A percentile compares a stretch with the other conserved stretches of the same genome.
Conservation (phyloP, 768 basidiomycete species). For the Russula sp. region DNA sequence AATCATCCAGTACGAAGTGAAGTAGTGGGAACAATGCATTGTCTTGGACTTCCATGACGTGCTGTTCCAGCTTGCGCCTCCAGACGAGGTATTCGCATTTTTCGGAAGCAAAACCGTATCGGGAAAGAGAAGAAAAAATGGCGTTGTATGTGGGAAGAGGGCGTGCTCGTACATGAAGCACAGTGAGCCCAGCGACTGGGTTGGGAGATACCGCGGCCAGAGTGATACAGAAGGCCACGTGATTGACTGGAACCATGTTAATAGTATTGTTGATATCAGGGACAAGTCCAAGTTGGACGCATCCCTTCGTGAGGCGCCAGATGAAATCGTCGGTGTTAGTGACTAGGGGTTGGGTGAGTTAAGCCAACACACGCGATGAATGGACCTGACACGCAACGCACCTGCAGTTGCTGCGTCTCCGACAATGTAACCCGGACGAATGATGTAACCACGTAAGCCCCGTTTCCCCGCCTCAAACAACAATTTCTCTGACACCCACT, state of each 20-base stretch:
- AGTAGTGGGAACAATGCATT: constrained; percentile 96
- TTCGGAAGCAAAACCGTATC: constrained; percentile 76
- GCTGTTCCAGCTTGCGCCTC: constrained; percentile 89
- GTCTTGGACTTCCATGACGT: constrained; percentile 91
- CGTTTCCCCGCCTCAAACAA: constrained; percentile 87
- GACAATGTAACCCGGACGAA: constrained; percentile 94
- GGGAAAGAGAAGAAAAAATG: constrained; percentile 66
- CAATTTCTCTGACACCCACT: constrained; percentile 97
- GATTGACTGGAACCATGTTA: constrained; percentile 98
- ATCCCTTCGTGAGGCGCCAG: constrained; percentile 98
- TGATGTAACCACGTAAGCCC: constrained; percentile 79
- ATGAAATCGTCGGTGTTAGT: constrained; percentile 98
- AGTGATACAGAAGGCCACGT: constrained; percentile 81
- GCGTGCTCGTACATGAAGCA: constrained; percentile 81
- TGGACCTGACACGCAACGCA: constrained; percentile 40
- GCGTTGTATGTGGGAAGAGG: constrained; percentile 89
- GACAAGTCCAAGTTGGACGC: constrained; percentile 91
- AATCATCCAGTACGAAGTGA: constrained; percentile 95
- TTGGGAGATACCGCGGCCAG: constrained; percentile 67
- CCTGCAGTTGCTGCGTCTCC: constrained; percentile 88
- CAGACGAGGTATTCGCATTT: constrained; percentile 88
- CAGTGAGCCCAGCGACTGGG: constrained; percentile 44
- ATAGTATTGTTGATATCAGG: constrained; percentile 98
- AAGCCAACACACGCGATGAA: background rate
- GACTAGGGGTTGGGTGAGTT: constrained; percentile 46